phyloP scores from a whole-genome alignment of 1,284 basidiomycete species.

The Sporisorium scitamineum region DNA sequence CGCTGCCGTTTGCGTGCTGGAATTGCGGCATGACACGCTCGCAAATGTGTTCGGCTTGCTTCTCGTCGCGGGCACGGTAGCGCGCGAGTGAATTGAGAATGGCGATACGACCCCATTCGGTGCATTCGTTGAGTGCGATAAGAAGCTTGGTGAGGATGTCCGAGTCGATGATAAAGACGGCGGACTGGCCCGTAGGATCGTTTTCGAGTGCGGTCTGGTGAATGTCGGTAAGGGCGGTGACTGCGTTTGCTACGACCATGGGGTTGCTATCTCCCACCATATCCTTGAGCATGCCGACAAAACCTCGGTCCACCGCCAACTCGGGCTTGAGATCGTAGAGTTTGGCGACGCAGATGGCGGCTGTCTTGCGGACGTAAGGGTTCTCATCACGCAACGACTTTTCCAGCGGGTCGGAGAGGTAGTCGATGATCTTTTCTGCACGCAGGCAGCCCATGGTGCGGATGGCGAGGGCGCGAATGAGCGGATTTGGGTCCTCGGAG shows the following conservation, averaged over 20 bases:
- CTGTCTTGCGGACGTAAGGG: slow-evolving; percentile 87
- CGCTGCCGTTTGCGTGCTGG: slow-evolving; percentile 94
- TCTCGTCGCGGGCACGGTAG: slow-evolving; percentile 81
- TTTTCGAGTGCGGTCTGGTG: slow-evolving; percentile 73
- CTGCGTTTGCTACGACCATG: slow-evolving; percentile 98
- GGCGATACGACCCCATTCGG: slow-evolving; percentile 97
- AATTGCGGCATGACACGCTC: slow-evolving; percentile 98
- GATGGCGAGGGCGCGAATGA: slow-evolving; percentile 94
- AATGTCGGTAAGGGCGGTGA: slow-evolving; percentile 93
- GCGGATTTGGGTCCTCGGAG: slow-evolving; percentile 93
- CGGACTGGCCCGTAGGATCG: slow-evolving; percentile 67
- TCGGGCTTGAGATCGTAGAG: slow-evolving; percentile 96
- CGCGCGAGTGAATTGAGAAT: slow-evolving; percentile 87
- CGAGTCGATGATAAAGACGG: slow-evolving; percentile 84
- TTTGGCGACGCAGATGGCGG: slow-evolving; percentile 93
- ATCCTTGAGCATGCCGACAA: slow-evolving; percentile 83
- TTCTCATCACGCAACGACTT: slow-evolving; percentile 93
- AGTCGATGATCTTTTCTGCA: slow-evolving; percentile 99
- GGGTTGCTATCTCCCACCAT: slow-evolving; percentile 96
- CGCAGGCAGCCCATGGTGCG: slow-evolving; percentile 97
- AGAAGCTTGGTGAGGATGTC: slow-evolving; percentile 87
- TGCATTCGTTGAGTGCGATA: slow-evolving; percentile 96
- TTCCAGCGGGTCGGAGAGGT: slow-evolving; percentile 91
- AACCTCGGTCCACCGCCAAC: slow-evolving; percentile 93
- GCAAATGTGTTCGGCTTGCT: slow-evolving; percentile 98